Conservation (phyloP, 2,329 filamentous ascomycete species). For the Berkeleyomyces rouxiae region DNA sequence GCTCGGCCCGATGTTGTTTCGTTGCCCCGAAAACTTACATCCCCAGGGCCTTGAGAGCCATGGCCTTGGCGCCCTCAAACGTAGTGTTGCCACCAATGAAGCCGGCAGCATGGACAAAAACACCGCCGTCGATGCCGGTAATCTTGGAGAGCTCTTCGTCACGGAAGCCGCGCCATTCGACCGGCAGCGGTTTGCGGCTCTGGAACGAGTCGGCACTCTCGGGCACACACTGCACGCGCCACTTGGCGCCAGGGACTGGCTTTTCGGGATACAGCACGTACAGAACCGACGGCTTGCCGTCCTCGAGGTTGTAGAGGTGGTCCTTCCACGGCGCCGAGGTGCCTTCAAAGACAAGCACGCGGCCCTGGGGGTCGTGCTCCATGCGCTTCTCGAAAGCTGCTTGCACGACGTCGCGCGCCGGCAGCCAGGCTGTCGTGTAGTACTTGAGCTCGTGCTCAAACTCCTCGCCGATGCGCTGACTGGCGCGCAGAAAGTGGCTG, state of each 20-base stretch:
- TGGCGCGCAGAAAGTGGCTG: slow-evolving; percentile 59
- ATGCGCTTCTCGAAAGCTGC: slow-evolving; percentile 54
- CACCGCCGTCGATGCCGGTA: slow-evolving; percentile 51
- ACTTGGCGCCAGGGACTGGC: slow-evolving; percentile 57
- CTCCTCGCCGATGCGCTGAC: slow-evolving; percentile 70
- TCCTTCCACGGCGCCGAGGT: slow-evolving; percentile 89
- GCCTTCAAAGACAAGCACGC: slow-evolving; percentile 62
- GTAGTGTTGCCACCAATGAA: slow-evolving; percentile 95
- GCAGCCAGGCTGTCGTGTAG: slow-evolving; percentile 65
- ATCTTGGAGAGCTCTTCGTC: slow-evolving; percentile 70
- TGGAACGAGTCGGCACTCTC: slow-evolving; percentile 71
- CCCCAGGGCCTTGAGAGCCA: slow-evolving; percentile 61
- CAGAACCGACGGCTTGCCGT: slow-evolving; percentile 41
- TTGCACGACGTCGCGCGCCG: slow-evolving; percentile 64
- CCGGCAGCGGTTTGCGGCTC: slow-evolving; percentile 79
- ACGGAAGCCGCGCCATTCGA: slow-evolving; percentile 79
- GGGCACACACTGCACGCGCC: slow-evolving; percentile 88
- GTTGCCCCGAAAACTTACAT: neutral
- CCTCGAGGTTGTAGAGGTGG: slow-evolving; percentile 79
- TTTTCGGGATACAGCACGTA: slow-evolving; percentile 90
- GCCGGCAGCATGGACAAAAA: slow-evolving; percentile 87
- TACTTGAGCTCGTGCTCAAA: slow-evolving; percentile 70
- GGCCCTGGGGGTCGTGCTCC: slow-evolving; percentile 54
- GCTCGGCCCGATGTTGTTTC: neutral
- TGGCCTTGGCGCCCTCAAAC: slow-evolving; percentile 69